Conservation (phyloP, 257 asterid species). For the Ophiorrhiza pumila region DNA sequence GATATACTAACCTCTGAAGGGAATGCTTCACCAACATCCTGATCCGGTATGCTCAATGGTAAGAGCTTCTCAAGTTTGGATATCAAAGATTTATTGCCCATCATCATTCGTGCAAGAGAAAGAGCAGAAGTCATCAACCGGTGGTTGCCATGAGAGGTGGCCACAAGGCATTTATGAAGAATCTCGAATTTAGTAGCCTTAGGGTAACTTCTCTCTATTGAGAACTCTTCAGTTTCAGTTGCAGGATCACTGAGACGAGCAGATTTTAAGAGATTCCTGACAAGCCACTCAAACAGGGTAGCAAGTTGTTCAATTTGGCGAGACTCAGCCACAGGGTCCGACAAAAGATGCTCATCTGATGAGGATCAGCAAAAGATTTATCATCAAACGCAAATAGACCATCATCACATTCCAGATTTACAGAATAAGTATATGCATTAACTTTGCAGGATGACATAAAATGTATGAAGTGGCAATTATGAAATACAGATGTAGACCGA, state of each 20-base stretch:
- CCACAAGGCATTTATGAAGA: constrained; percentile 55
- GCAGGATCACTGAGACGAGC: constrained; percentile 29
- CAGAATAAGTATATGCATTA: background rate
- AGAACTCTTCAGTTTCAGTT: constrained; percentile 32
- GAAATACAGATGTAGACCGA: background rate
- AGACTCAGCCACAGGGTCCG: constrained; percentile 25
- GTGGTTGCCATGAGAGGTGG: constrained; percentile 42
- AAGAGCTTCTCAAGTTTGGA: constrained; percentile 59
- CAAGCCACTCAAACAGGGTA: constrained; percentile 52
- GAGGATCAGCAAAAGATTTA: constrained; percentile 17
- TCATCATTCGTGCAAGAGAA: constrained; percentile 44
- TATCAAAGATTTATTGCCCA: constrained; percentile 41
- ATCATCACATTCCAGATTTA: background rate
- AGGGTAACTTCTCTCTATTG: constrained; percentile 26
- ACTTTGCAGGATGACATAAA: background rate
- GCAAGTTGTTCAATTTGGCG: constrained; percentile 36
- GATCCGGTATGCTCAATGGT: constrained; percentile 22
- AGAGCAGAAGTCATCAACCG: constrained; percentile 42
- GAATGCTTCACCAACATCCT: constrained; percentile 19
- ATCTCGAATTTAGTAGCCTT: constrained; percentile 40
- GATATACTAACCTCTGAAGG: constrained; percentile 8
- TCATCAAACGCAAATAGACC: constrained; percentile 2
- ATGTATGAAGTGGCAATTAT: background rate
- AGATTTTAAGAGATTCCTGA: constrained; percentile 34
- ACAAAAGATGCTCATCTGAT: constrained; percentile 39